Percentiles rank a stretch among this genome's conserved stretches.
phyloP scores from a whole-genome alignment of 2,329 filamentous ascomycete genomes.

The Zalaria obscura region DNA sequence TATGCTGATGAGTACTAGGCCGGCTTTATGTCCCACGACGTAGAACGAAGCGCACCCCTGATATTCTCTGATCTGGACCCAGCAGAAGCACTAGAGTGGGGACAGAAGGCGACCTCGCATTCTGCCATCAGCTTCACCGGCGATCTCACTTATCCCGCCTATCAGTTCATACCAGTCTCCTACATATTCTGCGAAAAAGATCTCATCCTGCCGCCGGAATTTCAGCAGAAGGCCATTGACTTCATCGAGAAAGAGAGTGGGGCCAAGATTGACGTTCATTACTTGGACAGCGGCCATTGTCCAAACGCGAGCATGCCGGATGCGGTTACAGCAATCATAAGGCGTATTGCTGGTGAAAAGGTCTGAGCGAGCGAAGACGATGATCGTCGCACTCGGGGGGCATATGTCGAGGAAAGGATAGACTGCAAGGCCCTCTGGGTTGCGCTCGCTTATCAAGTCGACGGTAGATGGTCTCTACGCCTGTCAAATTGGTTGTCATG shows the following conservation, averaged over 20 bases:
- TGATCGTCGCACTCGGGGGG: too few species aligned
- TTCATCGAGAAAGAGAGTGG: slow-evolving; percentile 22
- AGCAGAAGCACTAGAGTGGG: slow-evolving; percentile 5
- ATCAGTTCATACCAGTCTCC: slow-evolving; percentile 25
- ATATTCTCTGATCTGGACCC: neutral
- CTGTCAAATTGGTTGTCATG: too few species aligned
- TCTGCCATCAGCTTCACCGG: slow-evolving; percentile 20
- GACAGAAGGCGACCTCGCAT: slow-evolving; percentile 15
- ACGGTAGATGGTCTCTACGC: too few species aligned
- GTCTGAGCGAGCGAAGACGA: neutral
- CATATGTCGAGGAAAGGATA: too few species aligned
- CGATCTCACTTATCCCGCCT: slow-evolving; percentile 24
- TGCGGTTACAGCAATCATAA: slow-evolving; percentile 15
- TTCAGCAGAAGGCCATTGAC: slow-evolving; percentile 21
- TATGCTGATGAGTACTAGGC: neutral
- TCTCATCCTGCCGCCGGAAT: slow-evolving; percentile 14
- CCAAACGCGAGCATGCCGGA: slow-evolving; percentile 15
- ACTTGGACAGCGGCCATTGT: slow-evolving; percentile 21
- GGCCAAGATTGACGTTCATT: slow-evolving; percentile 24
- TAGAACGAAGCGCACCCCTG: neutral
- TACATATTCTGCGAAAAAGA: slow-evolving; percentile 27
- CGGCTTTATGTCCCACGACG: neutral
- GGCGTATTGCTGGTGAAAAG: neutral
- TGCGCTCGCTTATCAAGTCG: too few species aligned
- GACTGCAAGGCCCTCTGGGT: too few species aligned